Conservation (phyloP, 768 basidiomycete genomes). For the Multifurca ochricompacta region DNA sequence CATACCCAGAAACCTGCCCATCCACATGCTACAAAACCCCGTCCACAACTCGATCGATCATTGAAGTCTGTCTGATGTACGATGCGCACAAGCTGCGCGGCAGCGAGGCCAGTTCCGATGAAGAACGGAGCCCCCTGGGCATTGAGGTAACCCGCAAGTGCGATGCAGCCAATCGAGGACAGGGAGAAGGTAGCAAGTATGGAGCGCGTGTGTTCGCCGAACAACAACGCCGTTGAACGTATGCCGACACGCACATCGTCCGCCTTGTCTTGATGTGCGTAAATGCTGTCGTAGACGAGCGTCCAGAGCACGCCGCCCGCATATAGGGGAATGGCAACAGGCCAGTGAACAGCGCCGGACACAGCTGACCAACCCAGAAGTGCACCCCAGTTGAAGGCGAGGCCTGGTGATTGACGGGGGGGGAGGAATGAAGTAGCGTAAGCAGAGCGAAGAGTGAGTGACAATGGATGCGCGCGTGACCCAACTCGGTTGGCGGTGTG, state of each 20-base stretch:
- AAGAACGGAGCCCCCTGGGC: conserved; percentile 73
- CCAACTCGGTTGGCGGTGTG: too few relatives aligned
- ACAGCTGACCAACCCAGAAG: conserved; percentile 96
- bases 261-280: conserved; percentile 96
- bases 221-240: conserved; percentile 89
- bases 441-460: too few relatives aligned
- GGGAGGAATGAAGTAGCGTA: too few relatives aligned
- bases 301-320: conserved; percentile 90
- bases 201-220: conserved; percentile 66
- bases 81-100: conserved; percentile 70
- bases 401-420: conserved; percentile 39
- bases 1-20: conserved; percentile 86
- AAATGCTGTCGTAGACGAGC: conserved; percentile 94
- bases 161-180: conserved; percentile 64
- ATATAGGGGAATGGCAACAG: conserved; percentile 79
- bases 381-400: conserved; percentile 97
- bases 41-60: conserved; percentile 75
- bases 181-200: conserved; percentile 69
- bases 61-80: conserved; percentile 71
- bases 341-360: conserved; percentile 72
- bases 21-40: conserved; percentile 80
- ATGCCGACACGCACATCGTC: conserved; percentile 88
- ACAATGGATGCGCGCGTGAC: too few relatives aligned
- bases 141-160: conserved; percentile 76
- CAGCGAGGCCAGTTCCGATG: conserved; percentile 64